Evolutionary conservation across 192 early-diverging fungal genomes (phyloP), one percentile per base, ranked within the genome.

Genomic region (Pilobolus umbonatus): DNA sequence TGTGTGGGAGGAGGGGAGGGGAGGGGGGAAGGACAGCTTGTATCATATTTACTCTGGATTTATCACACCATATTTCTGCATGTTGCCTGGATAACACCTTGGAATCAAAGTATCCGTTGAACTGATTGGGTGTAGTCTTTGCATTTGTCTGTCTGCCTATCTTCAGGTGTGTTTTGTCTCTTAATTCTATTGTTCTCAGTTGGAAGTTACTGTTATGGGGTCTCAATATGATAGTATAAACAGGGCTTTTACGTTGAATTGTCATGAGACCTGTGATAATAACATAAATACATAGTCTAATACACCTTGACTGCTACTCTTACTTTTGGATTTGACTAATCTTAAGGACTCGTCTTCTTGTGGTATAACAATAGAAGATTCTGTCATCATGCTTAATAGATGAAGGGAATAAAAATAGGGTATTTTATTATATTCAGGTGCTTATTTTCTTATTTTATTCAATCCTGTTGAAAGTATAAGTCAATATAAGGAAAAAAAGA

Each of bases 71-170:
- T 12, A 93, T 67, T 44, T 90, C 86, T 22, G 89, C 90, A 64
- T 93, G 90, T 25, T 71, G 74, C 24, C 90, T 71, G 29, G 81
- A 84, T 19, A 93, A 67, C 6, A 93, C 90, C 65, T 91, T 93
- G 40, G 87, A 83, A 62, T 93, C 89, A 76, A 91, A 93, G 45
- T 85, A 84, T 0, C 89, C 90, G 67, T 93, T 93, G 25, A 54
- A 62, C 4, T 81, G 63, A 28, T 77, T 74, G 10, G 90, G 88
- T 0, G 62, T 55, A 10, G 80, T 79, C 39, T 86, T 86, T 36
- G 78, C 65, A 34, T 62, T 80, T 0, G 87, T 80, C 54, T 88
- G 88, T 14, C 90, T 65, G 2, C 90, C 90, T 62, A 92, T 83
- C 60, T 80, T 84, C 59, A 88, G 61, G 2, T 76, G 71, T 15